Conservation (phyloP, 2,329 filamentous ascomycete species). For the Parastagonospora avenae region DNA sequence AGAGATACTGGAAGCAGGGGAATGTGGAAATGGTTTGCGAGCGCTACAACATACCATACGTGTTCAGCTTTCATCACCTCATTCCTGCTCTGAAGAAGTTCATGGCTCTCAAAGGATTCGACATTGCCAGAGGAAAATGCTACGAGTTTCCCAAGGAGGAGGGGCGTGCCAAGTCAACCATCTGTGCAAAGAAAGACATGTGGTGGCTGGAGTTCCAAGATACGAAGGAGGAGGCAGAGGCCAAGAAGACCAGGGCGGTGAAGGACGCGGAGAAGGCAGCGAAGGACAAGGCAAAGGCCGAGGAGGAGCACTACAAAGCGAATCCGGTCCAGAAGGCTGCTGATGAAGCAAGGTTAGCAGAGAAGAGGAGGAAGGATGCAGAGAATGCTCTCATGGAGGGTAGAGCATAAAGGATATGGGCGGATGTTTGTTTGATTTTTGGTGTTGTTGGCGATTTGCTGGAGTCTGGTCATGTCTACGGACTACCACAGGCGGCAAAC, state of each 20-base stretch:
- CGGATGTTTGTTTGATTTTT: background rate
- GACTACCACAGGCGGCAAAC: too few relatives aligned
- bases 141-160: background rate
- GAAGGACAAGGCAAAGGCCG: too few relatives aligned
- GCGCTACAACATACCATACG: slow-evolving; percentile 53
- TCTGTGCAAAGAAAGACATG: background rate
- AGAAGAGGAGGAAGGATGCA: too few relatives aligned
- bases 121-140: slow-evolving; percentile 10
- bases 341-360: too few relatives aligned
- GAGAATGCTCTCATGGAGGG: too few relatives aligned
- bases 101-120: slow-evolving; percentile 37
- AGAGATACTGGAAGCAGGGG: slow-evolving; percentile 62
- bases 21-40: slow-evolving; percentile 65
- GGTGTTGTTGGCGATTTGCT: background rate
- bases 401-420: background rate
- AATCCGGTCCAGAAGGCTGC: too few relatives aligned
- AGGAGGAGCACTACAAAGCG: too few relatives aligned
- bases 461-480: too few relatives aligned
- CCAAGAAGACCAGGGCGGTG: background rate
- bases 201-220: background rate
- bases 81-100: slow-evolving; percentile 40
- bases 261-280: background rate
- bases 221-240: background rate
- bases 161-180: background rate
- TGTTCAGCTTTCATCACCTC: slow-evolving; percentile 52